Evolutionary conservation across 768 basidiomycete genomes (phyloP).

Genomic region (Leccinum uliginosum): DNA sequence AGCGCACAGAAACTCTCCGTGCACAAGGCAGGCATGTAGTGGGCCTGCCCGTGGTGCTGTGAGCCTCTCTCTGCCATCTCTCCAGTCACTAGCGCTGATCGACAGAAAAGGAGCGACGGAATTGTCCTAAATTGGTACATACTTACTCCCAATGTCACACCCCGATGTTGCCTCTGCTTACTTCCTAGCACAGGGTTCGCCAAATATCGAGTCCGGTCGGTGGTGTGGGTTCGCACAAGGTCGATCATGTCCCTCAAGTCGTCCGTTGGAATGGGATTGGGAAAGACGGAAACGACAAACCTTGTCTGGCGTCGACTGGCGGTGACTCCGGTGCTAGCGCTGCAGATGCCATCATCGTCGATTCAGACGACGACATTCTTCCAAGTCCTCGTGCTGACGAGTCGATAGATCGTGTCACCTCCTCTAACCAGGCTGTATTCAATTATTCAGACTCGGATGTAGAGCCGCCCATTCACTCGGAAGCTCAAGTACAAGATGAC

Average conservation of each 20-base stretch:
- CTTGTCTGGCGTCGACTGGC: not conserved
- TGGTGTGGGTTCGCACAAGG: not conserved
- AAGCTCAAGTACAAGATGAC: not conserved
- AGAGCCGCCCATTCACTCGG: not conserved
- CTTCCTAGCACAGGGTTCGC: slow-evolving; percentile 14
- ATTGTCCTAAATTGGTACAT: slow-evolving; percentile 31
- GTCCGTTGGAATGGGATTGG: not conserved
- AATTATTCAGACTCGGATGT: slow-evolving; percentile 9
- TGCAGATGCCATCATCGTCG: slow-evolving; percentile 20
- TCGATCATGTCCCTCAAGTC: not conserved
- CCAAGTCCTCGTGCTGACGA: not conserved
- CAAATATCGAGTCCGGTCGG: not conserved
- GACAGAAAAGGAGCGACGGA: slow-evolving; percentile 22
- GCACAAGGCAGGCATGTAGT: slow-evolving; percentile 22
- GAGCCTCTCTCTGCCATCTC: slow-evolving; percentile 5
- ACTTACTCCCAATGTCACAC: not conserved
- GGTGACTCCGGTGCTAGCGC: slow-evolving; percentile 9
- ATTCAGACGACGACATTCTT: slow-evolving; percentile 17
- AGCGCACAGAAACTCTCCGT: slow-evolving; percentile 18
- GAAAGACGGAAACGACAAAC: not conserved
- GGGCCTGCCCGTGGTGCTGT: slow-evolving; percentile 25
- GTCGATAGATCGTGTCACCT: not conserved
- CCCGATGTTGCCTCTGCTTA: slow-evolving; percentile 7
- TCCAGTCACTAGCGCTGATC: slow-evolving; percentile 4
- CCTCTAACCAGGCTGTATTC: not conserved